Evolutionary conservation across 2,329 filamentous ascomycete genomes (phyloP).

Genomic region (Camillea tinctor): DNA sequence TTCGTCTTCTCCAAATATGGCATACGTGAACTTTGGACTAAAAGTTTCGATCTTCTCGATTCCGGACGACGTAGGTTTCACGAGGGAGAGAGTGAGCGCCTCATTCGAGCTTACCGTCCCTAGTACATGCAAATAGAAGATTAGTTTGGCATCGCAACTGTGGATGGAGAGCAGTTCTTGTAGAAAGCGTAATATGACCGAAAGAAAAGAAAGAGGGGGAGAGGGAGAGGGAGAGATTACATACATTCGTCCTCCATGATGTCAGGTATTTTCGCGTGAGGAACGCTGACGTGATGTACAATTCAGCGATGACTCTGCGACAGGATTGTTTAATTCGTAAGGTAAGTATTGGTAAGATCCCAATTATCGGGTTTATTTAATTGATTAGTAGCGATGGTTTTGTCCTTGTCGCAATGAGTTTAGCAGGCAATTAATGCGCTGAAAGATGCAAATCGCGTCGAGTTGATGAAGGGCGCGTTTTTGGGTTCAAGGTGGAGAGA

Average conservation of each 20-base stretch:
- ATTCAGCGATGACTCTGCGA: background rate
- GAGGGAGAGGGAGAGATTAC: conserved; percentile 4
- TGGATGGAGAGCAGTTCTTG: background rate
- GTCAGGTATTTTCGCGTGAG: background rate
- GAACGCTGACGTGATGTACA: conserved; percentile 7
- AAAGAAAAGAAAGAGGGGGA: no score
- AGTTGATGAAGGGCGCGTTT: background rate
- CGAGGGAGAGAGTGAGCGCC: conserved; percentile 56
- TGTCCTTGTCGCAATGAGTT: background rate
- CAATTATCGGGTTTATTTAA: no score
- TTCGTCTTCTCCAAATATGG: conserved; percentile 92
- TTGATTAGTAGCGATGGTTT: no score
- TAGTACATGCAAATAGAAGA: conserved; percentile 26
- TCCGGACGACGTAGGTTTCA: conserved; percentile 30
- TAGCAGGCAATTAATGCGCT: conserved; percentile 13
- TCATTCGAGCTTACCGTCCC: conserved; percentile 62
- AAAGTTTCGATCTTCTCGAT: conserved; percentile 66
- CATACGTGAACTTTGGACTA: conserved; percentile 83
- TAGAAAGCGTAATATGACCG: background rate
- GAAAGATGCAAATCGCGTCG: background rate
- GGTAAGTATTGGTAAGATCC: no score
- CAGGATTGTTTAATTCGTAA: background rate
- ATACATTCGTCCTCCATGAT: conserved; percentile 32
- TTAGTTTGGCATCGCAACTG: background rate
- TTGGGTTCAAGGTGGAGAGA: background rate